Base-by-base conservation (phyloP, 164 flowering plant genomes). In the Sedum album region DNA sequence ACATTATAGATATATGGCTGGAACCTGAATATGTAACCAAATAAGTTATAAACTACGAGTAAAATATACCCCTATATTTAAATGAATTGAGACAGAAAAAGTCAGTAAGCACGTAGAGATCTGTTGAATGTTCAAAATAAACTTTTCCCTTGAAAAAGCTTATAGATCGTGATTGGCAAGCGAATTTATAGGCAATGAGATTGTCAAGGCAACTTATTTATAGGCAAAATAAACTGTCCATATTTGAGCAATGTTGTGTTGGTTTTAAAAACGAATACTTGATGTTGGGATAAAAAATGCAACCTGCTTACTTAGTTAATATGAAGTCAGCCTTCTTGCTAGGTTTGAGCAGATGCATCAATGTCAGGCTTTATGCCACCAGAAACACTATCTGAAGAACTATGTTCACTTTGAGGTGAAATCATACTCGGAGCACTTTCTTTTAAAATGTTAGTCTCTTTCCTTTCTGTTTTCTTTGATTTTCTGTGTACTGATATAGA, bases 351-450 rank as follows among this genome's bases (percentile, higher is more conserved):
- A 31, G 66, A 51, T 64, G 61, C 64, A 46, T 68, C 60, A 49
- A 64, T 73, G 57, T 72, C 73, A 41, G 53, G 55, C 68, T 72
- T 72, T 68, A 30, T 21, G 55, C 76, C 71, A 68, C 74, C 76
- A 39, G 46, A 72, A 48, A 74, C 35, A 65, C 81, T 79, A 70
- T 67, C 71, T 0, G 81, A 79, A 6, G 84, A 82, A 73, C 82
- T 82, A 70, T 77, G 81, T n/a, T 69, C 68, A 55, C 82, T 79
- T 15, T 39, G 79, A 6, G 81, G 77, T 46, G 82, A 82, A 69
- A 76, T 74, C 66, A 74, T 72, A 60, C 82, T 77, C 26, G 79
- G 76, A 62, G 74, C 77, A 71, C 81, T 76, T 36, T 61, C 74
- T 33, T 69, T 77, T 25, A 68, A 21, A 31, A 38, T 2, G 33